Conservation (phyloP, 208 protist genomes). For the Crithidia brevicula region DNA sequence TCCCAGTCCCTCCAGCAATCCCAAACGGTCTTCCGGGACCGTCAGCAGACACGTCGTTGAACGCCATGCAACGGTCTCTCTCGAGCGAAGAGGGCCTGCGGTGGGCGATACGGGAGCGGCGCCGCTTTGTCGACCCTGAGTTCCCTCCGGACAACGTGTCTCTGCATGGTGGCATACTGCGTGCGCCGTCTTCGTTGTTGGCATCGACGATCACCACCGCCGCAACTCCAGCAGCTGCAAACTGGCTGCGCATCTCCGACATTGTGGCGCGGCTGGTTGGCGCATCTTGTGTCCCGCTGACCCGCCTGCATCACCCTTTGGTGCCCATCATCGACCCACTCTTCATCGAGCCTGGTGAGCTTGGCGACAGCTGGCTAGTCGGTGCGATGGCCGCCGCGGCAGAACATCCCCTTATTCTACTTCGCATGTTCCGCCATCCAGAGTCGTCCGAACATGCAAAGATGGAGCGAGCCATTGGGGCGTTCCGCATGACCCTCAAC, state of each 20-base stretch:
- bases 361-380: slow-evolving; percentile 72
- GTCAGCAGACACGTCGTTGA: not conserved
- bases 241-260: slow-evolving; percentile 10
- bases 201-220: not conserved
- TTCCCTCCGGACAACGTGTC: slow-evolving; percentile 4
- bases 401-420: slow-evolving; percentile 41
- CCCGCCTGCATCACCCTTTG: not conserved
- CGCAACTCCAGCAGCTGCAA: not conserved
- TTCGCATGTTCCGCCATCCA: slow-evolving; percentile 35
- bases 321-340: slow-evolving; percentile 10
- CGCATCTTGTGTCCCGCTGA: not conserved
- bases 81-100: slow-evolving; percentile 10
- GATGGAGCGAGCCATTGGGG: slow-evolving; percentile 51
- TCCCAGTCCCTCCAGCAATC: not conserved
- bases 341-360: slow-evolving; percentile 48
- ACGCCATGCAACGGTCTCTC: not conserved
- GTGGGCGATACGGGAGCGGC: slow-evolving; percentile 4
- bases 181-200: not conserved
- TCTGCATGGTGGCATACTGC: not conserved
- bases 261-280: slow-evolving; percentile 9
- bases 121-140: slow-evolving; percentile 15
- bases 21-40: not conserved
- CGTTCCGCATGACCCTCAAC: slow-evolving; percentile 69
- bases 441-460: slow-evolving; percentile 8
- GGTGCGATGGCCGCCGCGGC: slow-evolving; percentile 61